phyloP scores from a whole-genome alignment of 2,329 filamentous ascomycete species.

The Alternaria gaisen region DNA sequence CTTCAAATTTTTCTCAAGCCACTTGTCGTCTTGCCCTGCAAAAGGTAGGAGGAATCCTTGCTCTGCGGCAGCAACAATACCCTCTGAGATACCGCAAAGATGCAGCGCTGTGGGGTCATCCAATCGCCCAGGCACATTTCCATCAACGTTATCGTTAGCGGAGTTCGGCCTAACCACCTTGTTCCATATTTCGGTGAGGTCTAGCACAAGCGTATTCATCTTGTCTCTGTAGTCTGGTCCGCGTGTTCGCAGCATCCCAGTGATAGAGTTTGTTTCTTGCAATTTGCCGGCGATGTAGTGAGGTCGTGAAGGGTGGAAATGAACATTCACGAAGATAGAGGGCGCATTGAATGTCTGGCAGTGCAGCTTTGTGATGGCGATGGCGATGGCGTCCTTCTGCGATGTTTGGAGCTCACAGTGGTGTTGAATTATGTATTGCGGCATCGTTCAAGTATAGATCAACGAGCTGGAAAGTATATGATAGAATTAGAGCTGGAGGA shows the following conservation, averaged over 20 bases:
- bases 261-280: background rate
- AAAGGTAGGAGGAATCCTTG: background rate
- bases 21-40: background rate
- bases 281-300: background rate
- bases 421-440: background rate
- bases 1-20: background rate
- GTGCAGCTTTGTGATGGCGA: background rate
- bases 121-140: background rate
- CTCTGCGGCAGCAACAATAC: background rate
- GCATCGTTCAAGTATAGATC: background rate
- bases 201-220: background rate
- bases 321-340: background rate
- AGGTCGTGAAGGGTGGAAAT: background rate
- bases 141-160: background rate
- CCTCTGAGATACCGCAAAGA: background rate
- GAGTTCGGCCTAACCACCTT: background rate
- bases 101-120: background rate
- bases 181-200: background rate
- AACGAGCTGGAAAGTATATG: background rate
- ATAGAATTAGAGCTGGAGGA: background rate
- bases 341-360: background rate
- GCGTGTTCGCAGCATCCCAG: background rate
- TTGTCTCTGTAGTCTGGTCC: background rate
- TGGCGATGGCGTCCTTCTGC: background rate
- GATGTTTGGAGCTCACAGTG: background rate